These are phyloP conservation scores for Penicillium argentinense DNA, from an alignment of 495 filamentous ascomycete species.

Conservation along the genomic window DNA sequence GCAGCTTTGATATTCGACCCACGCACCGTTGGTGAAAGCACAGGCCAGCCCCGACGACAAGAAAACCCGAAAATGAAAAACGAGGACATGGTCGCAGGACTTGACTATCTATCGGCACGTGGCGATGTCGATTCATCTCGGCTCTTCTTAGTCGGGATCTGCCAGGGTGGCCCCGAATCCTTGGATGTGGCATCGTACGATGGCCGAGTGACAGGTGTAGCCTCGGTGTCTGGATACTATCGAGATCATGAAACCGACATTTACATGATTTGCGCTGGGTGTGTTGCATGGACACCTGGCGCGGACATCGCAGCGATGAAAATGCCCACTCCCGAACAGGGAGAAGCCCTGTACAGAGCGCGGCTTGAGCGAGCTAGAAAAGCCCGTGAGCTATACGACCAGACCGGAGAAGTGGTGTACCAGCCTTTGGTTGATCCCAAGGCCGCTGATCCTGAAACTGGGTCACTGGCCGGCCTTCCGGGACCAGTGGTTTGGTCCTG, in stretches of 20 bases:
- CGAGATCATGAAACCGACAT: conserved; percentile 25
- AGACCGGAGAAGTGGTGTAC: conserved; percentile 23
- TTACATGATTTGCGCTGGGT: conserved; percentile 27
- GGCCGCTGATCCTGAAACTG: conserved; percentile 18
- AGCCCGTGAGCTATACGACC: conserved; percentile 18
- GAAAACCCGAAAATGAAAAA: conserved; percentile 26
- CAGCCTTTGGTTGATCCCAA: conserved; percentile 23
- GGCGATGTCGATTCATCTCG: conserved; percentile 14
- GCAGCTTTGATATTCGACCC: conserved; percentile 24
- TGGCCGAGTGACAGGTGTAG: conserved; percentile 18
- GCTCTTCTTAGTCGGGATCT: conserved; percentile 23
- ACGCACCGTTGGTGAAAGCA: conserved; percentile 22
- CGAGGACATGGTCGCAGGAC: conserved; percentile 20
- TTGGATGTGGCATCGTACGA: conserved; percentile 25
- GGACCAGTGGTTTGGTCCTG: conserved; percentile 25
- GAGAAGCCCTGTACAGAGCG: conserved; percentile 20
- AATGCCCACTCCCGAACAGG: conserved; percentile 23
- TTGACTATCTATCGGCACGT: conserved; percentile 19
- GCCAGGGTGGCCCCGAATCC: conserved; percentile 22
- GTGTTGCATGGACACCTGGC: conserved; percentile 19
- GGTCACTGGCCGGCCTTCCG: conserved; percentile 19
- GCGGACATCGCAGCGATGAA: conserved; percentile 18
- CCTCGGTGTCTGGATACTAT: conserved; percentile 24
- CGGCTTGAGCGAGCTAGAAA: conserved; percentile 19
- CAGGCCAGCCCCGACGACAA: conserved; percentile 18